Base-by-base conservation (phyloP, 495 filamentous ascomycete genomes). In the Haplographium delicatum region DNA sequence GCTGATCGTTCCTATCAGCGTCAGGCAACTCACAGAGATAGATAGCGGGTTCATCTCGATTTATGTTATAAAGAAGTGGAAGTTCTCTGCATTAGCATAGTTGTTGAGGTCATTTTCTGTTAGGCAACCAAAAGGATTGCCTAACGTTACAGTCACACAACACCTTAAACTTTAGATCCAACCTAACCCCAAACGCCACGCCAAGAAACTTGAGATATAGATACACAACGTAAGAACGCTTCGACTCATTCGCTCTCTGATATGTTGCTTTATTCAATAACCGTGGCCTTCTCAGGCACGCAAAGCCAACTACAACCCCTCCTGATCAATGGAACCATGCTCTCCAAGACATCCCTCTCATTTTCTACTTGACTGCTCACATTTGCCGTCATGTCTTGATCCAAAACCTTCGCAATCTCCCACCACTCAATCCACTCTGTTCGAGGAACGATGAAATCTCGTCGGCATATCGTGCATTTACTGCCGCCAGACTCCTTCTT, bases 401-500 rank as follows among this genome's bases (percentile, higher is more conserved):
- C 43, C 23, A 11, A 13, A 13, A 42, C 26, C 31, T 59, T 57
- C 5, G 57, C 56, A 26, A 70, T 56, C 61, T 79, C 73, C 81
- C 82, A 87, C 78, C 83, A 88, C 61, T 90, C 85, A 41, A 86
- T 72, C 86, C 86, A 90, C 55, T 85, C 74, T 0, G 82, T 70
- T 9, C 82, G 64, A 30, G 78, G 72, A 26, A 84, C 65, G 19
- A 84, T 70, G 38, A 78, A 84, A n/a, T 65, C 63, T 19, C 69
- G 65, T 30, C 71, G 59, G 49, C 85, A 89, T 0, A 81, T 65
- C 0, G 82, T 80, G 65, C 85, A 89, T 24, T 57, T 59, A 44
- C 74, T 65, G 1, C 74, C 75, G 7, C 81, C 82, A 0, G 60
- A 66, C 35, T 69, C 66, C 13, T 72, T 71, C 24, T 75, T 70